Evolutionary conservation across 257 asterid genomes (phyloP).

Genomic region (Solanum dulcamara): DNA sequence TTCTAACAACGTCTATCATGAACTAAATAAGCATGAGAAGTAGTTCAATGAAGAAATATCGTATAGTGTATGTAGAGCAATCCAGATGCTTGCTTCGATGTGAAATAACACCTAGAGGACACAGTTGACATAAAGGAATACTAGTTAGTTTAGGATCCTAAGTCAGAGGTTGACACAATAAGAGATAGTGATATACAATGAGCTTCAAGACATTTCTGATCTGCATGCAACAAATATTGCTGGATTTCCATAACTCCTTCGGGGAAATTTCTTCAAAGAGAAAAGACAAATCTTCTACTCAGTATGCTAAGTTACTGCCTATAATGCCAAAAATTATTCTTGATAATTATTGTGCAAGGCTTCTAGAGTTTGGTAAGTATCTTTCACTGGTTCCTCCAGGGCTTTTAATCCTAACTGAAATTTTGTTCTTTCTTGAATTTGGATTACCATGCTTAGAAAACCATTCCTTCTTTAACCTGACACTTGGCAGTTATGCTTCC

Average conservation of each 20-base stretch:
- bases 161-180: background rate
- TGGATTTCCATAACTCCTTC: background rate
- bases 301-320: background rate
- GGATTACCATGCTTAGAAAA: background rate
- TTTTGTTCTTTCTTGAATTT: background rate
- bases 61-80: background rate
- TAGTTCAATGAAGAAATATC: background rate
- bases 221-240: background rate
- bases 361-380: background rate
- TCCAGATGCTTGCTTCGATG: background rate
- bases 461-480: background rate
- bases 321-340: background rate
- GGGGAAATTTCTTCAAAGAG: background rate
- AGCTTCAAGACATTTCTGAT: background rate
- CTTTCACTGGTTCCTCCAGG: background rate
- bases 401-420: background rate
- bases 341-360: background rate
- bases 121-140: background rate
- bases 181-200: background rate
- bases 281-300: background rate
- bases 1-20: background rate
- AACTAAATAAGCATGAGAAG: background rate
- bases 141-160: background rate
- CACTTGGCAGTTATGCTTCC: background rate
- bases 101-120: background rate